Evolutionary conservation across 345 rosid genomes (phyloP).

Genomic region (Geranium brycei): DNA sequence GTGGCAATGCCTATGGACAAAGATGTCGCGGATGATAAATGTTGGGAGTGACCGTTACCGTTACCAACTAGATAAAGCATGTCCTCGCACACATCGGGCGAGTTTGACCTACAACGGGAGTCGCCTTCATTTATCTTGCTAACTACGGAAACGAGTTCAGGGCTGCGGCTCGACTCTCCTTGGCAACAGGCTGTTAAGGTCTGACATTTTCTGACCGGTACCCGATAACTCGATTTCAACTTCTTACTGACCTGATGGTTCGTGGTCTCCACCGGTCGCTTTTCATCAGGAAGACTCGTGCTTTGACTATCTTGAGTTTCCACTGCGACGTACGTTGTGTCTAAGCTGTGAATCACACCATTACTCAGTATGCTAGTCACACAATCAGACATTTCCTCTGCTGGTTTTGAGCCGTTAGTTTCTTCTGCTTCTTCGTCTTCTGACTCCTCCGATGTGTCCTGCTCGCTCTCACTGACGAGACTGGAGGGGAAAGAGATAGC

Average conservation of each 20-base stretch:
- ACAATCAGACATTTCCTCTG: conserved; percentile 17
- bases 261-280: conserved; percentile 15
- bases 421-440: conserved; percentile 28
- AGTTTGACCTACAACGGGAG: conserved; percentile 16
- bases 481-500: conserved; percentile 15
- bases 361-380: conserved; percentile 16
- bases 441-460: conserved; percentile 24
- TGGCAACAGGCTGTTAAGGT: conserved; percentile 18
- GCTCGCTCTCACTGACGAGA: conserved; percentile 29
- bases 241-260: conserved; percentile 12
- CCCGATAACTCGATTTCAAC: conserved; percentile 21
- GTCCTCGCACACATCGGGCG: conserved; percentile 24
- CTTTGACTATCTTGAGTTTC: conserved; percentile 16
- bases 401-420: conserved; percentile 19
- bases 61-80: conserved; percentile 10
- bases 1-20: conserved; percentile 21
- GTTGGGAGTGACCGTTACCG: conserved; percentile 16
- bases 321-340: conserved; percentile 7
- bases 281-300: conserved; percentile 8
- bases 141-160: conserved; percentile 16
- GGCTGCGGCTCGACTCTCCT: conserved; percentile 29
- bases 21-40: conserved; percentile 27
- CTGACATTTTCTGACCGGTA: conserved; percentile 16
- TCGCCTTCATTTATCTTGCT: conserved; percentile 18
- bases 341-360: conserved; percentile 15